Evolutionary conservation across 2,329 filamentous ascomycete genomes (phyloP), one percentile per base, ranked within the genome.

Genomic region (Fusarium brevicatenulatum): DNA sequence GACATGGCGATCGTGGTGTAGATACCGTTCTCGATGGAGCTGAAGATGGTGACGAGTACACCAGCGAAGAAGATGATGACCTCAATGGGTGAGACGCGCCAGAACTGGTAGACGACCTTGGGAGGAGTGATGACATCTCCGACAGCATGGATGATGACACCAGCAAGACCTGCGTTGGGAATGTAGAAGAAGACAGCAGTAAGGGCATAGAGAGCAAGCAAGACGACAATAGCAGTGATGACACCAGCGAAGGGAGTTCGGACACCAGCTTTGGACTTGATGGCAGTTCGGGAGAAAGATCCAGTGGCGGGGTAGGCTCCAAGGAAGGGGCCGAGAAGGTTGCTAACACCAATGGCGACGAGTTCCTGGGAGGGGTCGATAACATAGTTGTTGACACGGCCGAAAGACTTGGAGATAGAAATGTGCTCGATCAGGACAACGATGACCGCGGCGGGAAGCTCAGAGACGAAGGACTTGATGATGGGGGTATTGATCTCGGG

Each of bases 231-330:
- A 2, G 92, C 94, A 16, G 94, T 97, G 70, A 97, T 94, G 52
- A 95, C 89, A 86, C 94, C 94, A 39, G 93, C 94, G 63, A 97
- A 90, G 2, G 94, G 95, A 9, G 94, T 97, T 46, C 94, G 91
- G 4, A 97, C 94, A 79, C 94, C 94, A 59, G 94, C 93, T 83
- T 97, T 97, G n/a, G 94, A 93, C 82, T 97, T 97, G 85, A 97
- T 97, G 56, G 94, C 95, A 28, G 94, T 97, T 69, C 94, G 90
- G 12, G 93, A 95, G 86, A 97, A 97, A 5, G 94, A 97, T 10
- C 94, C 95, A 16, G 94, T 97, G 1, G 93, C 93, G 8, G 94
- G 93, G 76, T 97, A 97, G 4, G 87, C 94, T 57, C 94, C 93
- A 4, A 95, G 85, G 85, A 96, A 95, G 15, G 93, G 91, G 23